Base-by-base conservation (phyloP, 2,329 filamentous ascomycete genomes). In the Cordyceps javanica region DNA sequence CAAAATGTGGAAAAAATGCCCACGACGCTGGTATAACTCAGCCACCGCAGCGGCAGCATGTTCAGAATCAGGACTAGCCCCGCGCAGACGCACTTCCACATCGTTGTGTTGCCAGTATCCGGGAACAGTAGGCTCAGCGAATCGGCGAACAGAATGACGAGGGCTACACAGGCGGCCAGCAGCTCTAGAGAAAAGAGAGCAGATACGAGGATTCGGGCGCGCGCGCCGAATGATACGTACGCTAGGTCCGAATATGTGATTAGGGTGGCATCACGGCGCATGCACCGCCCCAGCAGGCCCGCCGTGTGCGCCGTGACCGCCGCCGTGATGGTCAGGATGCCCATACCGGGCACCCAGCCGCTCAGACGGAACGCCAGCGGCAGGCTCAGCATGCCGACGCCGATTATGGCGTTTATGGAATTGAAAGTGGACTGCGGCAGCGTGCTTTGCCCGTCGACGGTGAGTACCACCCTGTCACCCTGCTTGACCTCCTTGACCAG, bases 381-480 rank as follows among this genome's bases (percentile, higher is more conserved):
- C 55, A 99, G 77, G 71, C 90, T 95, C 52, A 99, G 79, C 30
- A 99, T 76, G 1, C 93, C 93, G 30, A 99, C 87, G 16, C 92
- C 92, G 60, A 97, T 93, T 59, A 97, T 76, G 52, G 95, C 90
- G 62, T 96, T 96, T 69, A 93, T 93, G 3, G 91, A 95, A 73
- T 99, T 99, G 78, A 97, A 96, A 61, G 97, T 82, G 7, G 93
- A 97, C 75, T 97, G 93, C 0, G 91, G 91, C 16, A 97, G 79
- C 1, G 93, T 99, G n/a, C 91, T 96, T 74, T 95, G 91, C 39
- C 93, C 93, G 61, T 96, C 88, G 2, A 96, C 86, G 2, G 93
- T 82, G 64, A 93, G 82, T 57, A 96, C 84, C 49, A 93, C 82
- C 67, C 88, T 91, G 42, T 94, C 91, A 63, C 94, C 91, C 65